Percentiles rank a stretch among this genome's conserved stretches.
Conservation (phyloP, 23 red algal genomes). For the Gracilaria gracilis region DNA sequence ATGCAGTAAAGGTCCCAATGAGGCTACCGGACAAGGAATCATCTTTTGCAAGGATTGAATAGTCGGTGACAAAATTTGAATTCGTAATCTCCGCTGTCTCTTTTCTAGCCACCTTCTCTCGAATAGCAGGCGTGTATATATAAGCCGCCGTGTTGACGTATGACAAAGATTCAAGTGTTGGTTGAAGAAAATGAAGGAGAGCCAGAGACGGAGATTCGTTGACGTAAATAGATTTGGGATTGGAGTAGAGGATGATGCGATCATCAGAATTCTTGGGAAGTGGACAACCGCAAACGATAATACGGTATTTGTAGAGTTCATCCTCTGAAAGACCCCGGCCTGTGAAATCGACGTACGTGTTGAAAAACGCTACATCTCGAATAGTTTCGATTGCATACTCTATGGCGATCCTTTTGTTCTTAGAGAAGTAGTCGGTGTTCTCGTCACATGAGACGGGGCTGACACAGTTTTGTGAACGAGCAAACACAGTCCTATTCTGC, state of each 20-base stretch:
- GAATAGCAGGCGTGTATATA: conserved; percentile 15
- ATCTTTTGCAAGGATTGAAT: background rate
- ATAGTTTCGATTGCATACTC: conserved; percentile 3
- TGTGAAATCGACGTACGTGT: conserved; percentile 7
- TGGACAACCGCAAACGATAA: conserved; percentile 1
- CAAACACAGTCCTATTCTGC: background rate
- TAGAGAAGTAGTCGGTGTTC: background rate
- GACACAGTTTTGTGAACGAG: background rate
- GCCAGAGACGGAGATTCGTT: conserved; percentile 1
- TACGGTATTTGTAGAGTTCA: background rate
- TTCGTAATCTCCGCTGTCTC: background rate
- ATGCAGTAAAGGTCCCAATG: background rate
- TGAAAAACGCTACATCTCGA: background rate
- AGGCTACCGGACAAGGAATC: background rate
- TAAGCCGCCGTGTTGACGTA: background rate
- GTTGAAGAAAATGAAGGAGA: background rate
- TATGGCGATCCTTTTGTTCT: background rate
- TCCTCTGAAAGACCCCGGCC: background rate
- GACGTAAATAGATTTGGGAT: background rate
- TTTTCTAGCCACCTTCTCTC: background rate
- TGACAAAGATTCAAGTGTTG: background rate
- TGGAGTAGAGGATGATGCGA: background rate
- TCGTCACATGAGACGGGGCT: background rate
- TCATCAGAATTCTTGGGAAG: background rate
- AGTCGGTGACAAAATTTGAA: background rate